These are phyloP conservation scores for Erodium trifolium DNA, from an alignment of 441 rosid genomes.

Conservation along the genomic window DNA sequence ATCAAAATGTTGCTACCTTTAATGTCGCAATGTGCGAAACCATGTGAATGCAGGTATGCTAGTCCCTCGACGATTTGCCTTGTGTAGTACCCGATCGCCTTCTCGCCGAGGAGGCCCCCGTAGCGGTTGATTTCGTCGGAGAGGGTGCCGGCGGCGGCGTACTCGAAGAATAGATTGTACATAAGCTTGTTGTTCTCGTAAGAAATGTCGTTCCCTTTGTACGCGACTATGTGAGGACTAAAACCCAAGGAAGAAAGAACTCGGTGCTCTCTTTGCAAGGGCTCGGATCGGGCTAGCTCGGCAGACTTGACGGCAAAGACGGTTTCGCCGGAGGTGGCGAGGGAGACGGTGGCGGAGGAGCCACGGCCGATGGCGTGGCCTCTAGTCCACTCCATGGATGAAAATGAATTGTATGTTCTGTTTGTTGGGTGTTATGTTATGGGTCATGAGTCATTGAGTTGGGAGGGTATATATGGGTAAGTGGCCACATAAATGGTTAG, in stretches of 20 bases:
- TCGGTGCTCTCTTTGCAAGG: background rate
- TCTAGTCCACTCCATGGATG: slow-evolving; percentile 60
- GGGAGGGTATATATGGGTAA: too few species aligned
- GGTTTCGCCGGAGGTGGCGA: too few species aligned
- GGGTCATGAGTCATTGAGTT: too few species aligned
- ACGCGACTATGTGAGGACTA: background rate
- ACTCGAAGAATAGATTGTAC: background rate
- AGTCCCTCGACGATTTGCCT: slow-evolving; percentile 49
- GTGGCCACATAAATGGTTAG: too few species aligned
- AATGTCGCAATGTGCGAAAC: slow-evolving; percentile 66
- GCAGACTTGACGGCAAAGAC: background rate
- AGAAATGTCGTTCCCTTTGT: background rate
- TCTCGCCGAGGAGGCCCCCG: slow-evolving; percentile 38
- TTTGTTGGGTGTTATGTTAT: too few species aligned
- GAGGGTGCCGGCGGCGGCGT: slow-evolving; percentile 35
- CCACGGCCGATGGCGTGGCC: slow-evolving; percentile 55
- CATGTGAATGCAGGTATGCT: slow-evolving; percentile 47
- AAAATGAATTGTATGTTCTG: too few species aligned
- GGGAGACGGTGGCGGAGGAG: too few species aligned
- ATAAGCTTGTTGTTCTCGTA: background rate
- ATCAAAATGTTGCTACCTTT: slow-evolving; percentile 54
- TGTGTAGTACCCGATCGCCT: slow-evolving; percentile 32
- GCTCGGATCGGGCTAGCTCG: background rate
- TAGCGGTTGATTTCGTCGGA: slow-evolving; percentile 26
- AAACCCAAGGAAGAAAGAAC: background rate